phyloP scores from a whole-genome alignment of 805 yeast genomes.

The Teunomyces barrocoloradensis region DNA sequence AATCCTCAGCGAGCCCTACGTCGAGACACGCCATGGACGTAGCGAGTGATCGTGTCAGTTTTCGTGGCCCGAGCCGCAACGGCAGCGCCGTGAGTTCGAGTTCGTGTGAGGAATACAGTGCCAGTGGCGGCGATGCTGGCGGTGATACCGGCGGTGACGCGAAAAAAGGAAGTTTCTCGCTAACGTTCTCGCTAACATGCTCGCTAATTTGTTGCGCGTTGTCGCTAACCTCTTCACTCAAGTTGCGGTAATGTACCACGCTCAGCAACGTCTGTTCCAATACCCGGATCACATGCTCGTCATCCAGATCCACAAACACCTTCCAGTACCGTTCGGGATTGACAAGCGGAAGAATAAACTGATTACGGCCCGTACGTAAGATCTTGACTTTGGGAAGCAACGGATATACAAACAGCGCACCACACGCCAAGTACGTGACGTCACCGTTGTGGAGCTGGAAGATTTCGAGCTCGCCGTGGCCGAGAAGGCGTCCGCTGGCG shows the following conservation, averaged over 20 bases:
- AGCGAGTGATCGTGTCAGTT: conserved; percentile 17
- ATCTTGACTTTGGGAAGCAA: conserved; percentile 63
- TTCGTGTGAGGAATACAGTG: conserved; percentile 28
- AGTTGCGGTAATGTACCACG: conserved; percentile 43
- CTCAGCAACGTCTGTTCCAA: conserved; percentile 38
- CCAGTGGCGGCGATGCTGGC: conserved; percentile 46
- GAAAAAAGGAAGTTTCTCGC: background rate
- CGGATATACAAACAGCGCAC: conserved; percentile 68
- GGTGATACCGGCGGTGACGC: conserved; percentile 23
- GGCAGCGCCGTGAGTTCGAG: background rate
- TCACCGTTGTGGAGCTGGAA: conserved; percentile 57
- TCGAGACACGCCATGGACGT: conserved; percentile 32
- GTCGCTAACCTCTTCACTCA: conserved; percentile 13
- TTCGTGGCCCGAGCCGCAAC: no score
- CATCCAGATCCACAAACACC: conserved; percentile 37
- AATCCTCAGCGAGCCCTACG: conserved; percentile 7
- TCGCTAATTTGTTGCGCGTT: no score
- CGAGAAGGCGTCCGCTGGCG: conserved; percentile 46
- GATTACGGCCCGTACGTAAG: conserved; percentile 45
- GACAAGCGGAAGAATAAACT: conserved; percentile 61
- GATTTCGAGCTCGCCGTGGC: conserved; percentile 59
- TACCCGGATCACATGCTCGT: conserved; percentile 20
- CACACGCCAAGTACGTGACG: conserved; percentile 64
- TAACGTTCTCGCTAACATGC: background rate
- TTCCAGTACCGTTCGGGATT: conserved; percentile 81